Evolutionary conservation across 2,329 filamentous ascomycete genomes (phyloP), one percentile per base, ranked within the genome.

Genomic region (Dactylellina sp.): DNA sequence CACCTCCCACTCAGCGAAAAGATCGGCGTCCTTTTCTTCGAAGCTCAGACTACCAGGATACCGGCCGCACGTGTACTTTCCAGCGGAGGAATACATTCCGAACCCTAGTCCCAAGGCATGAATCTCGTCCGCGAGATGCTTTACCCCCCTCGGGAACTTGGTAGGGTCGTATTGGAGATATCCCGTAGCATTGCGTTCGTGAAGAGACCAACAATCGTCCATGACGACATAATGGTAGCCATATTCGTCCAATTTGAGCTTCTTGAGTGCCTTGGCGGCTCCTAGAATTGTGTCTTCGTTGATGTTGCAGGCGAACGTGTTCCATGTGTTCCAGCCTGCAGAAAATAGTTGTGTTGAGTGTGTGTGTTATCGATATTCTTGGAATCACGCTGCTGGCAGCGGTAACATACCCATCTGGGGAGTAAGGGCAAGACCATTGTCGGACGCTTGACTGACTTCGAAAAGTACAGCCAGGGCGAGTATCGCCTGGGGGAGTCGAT

Each of bases 21-120:
- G 81, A 14, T 83, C 78, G 0, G 86, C 86, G 78, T 88, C 86
- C 25, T 84, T 81, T 35, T 82, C 80, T 76, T 90, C 88, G 75
- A 85, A 84, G 0, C 84, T 86, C 2, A 87, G 77, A 60, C 84
- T 86, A 0, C 84, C 88, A 11, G 86, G 84, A 77, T 87, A 89
- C 3, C 84, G 83, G 0, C 83, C 87, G 77, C 87, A 88, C 1
- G 86, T 87, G 64, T 78, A 77, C 53, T 79, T 81, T 46, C 85
- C 85, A 0, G 85, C 85, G 78, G 84, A 85, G 76, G 85, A 85
- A 77, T 90, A 90, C 68, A 90, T 88, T 0, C 88, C 88, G 11
- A 89, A 81, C 77, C 89, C 89, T 46, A 90, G 78, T 1, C 86
- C 86, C 74, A 87, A 77, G 1, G 77, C 80, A 72, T 89, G 88